Evolutionary conservation across 805 yeast genomes (phyloP).

Genomic region (Spathaspora arborariae): DNA sequence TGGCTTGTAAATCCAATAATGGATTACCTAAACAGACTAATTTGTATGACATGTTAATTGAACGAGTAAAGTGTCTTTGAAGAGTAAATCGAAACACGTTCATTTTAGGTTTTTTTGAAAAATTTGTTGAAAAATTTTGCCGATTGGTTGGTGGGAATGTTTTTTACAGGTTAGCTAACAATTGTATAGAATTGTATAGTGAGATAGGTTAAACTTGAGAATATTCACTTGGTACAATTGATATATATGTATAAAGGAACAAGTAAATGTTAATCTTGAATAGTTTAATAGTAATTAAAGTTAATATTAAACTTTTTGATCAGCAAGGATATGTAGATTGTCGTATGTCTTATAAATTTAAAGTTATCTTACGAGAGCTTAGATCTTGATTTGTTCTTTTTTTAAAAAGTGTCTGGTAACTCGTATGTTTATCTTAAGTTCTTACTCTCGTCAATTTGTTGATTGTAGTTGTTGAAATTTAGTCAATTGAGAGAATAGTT

Average conservation of each 20-base stretch:
- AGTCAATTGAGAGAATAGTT: not conserved
- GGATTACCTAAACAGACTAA: slow-evolving; percentile 92
- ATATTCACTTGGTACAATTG: not conserved
- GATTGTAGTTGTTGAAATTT: not conserved
- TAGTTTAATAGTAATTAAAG: too few relatives aligned
- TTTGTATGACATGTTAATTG: slow-evolving; percentile 50
- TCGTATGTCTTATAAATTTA: too few relatives aligned
- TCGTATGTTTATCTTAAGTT: too few relatives aligned
- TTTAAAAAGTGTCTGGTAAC: too few relatives aligned
- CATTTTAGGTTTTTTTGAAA: slow-evolving; percentile 1
- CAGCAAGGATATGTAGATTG: too few relatives aligned
- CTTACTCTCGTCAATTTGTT: too few relatives aligned
- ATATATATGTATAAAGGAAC: too few relatives aligned
- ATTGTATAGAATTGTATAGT: not conserved
- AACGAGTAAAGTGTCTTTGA: not conserved
- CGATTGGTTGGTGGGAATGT: not conserved
- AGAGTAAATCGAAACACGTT: not conserved
- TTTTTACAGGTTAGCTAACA: not conserved
- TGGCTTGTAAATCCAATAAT: slow-evolving; percentile 79
- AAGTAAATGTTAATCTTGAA: too few relatives aligned
- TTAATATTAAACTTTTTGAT: too few relatives aligned
- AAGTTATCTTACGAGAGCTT: too few relatives aligned
- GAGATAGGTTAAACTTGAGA: too few relatives aligned
- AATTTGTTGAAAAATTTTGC: not conserved
- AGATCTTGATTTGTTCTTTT: too few relatives aligned